These are phyloP conservation scores for Eutypella sp. DNA, from an alignment of 2,329 filamentous ascomycete genomes.

Conservation along the genomic window DNA sequence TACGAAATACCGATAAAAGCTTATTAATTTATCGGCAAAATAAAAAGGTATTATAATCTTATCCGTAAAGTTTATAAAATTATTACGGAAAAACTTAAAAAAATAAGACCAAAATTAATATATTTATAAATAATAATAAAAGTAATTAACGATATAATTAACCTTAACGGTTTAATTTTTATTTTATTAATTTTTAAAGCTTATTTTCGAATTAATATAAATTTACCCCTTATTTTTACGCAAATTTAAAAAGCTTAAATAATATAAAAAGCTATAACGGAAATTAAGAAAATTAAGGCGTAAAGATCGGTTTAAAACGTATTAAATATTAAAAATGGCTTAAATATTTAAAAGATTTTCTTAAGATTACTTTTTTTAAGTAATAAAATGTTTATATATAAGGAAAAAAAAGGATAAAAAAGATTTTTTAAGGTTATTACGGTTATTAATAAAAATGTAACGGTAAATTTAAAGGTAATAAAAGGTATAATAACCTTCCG, in stretches of 20 bases:
- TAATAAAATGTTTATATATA: neutral
- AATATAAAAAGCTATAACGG: neutral
- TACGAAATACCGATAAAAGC: neutral
- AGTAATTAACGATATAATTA: neutral
- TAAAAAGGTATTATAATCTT: neutral
- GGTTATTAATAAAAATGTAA: neutral
- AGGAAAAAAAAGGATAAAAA: neutral
- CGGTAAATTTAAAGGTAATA: neutral
- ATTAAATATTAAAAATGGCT: neutral
- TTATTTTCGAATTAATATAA: neutral
- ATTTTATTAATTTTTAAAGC: neutral
- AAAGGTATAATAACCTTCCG: neutral
- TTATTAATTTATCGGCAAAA: neutral
- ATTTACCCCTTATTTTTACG: neutral
- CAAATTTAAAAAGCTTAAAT: neutral
- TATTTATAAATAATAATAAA: neutral
- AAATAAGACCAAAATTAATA: neutral
- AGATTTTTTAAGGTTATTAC: neutral
- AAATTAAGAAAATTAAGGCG: neutral
- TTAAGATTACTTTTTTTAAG: neutral
- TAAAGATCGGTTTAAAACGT: neutral
- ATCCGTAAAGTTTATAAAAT: neutral
- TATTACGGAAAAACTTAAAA: neutral
- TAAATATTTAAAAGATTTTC: neutral
- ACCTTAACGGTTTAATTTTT: neutral